phyloP scores from a whole-genome alignment of 805 yeast species.

The Saccharomyces paradoxus region DNA sequence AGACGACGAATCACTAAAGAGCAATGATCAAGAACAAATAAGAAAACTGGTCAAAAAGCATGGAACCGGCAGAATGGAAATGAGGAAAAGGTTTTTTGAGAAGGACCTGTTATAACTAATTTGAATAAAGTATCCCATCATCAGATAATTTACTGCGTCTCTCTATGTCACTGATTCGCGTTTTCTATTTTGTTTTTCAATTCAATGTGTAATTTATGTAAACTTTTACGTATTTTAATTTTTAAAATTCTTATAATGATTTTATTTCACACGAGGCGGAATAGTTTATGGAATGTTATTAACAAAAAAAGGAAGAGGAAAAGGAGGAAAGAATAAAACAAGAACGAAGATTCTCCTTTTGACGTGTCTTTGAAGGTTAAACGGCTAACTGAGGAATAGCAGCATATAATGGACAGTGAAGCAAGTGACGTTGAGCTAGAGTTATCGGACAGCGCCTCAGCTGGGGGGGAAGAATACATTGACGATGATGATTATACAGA shows the following conservation, averaged over 20 bases:
- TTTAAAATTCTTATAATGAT: not conserved
- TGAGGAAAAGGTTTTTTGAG: slow-evolving; percentile 35
- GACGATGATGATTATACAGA: slow-evolving; percentile 1
- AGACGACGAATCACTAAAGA: slow-evolving; percentile 34
- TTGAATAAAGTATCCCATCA: not conserved
- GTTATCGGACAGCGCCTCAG: not conserved
- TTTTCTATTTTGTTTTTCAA: not conserved
- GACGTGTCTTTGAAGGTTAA: not conserved
- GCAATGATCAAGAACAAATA: slow-evolving; percentile 30
- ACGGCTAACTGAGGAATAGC: not conserved
- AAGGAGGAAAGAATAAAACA: not conserved
- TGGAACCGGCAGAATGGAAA: slow-evolving; percentile 35
- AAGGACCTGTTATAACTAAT: slow-evolving; percentile 27
- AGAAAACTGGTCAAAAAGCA: slow-evolving; percentile 32
- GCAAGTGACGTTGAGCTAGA: not conserved
- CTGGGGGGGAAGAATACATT: not conserved
- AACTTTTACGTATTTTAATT: not conserved
- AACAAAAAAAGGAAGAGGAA: not conserved
- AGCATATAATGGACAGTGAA: not conserved
- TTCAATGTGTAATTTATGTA: not conserved
- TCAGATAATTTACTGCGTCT: not conserved
- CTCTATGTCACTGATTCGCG: not conserved
- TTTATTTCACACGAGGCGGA: no score
- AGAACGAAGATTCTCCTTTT: not conserved
- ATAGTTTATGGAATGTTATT: not conserved